Percentiles rank a stretch among this genome's conserved stretches.
phyloP scores from a whole-genome alignment of 305 asterid species.

The Fraxinus greggii region DNA sequence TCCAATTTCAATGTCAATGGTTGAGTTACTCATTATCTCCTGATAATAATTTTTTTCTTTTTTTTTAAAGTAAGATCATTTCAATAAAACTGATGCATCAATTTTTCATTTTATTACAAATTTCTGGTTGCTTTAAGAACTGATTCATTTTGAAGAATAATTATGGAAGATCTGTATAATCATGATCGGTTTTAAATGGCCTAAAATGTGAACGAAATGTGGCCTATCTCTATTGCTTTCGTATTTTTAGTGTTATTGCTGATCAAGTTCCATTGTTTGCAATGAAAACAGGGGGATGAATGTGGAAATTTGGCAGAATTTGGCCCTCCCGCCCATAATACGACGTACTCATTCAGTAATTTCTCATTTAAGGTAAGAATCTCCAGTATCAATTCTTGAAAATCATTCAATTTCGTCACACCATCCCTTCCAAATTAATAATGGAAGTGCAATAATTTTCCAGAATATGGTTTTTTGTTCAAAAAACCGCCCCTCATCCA shows the following conservation, averaged over 20 bases:
- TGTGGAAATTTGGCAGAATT: conserved; percentile 79
- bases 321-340: conserved; percentile 53
- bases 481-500: background rate
- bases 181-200: background rate
- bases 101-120: background rate
- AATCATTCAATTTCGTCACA: background rate
- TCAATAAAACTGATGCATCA: conserved; percentile 6
- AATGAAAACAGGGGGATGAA: conserved; percentile 70
- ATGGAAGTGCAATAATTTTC: background rate
- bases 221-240: conserved; percentile 6
- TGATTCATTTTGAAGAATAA: background rate
- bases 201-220: background rate
- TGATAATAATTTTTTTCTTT: background rate
- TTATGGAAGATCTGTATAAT: background rate
- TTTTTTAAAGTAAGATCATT: background rate
- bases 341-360: conserved; percentile 85
- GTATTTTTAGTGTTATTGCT: conserved; percentile 12
- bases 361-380: conserved; percentile 88
- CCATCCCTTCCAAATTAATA: background rate
- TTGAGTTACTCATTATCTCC: background rate
- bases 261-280: conserved; percentile 18
- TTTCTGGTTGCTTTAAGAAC: background rate
- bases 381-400: conserved; percentile 1
- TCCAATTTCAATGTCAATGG: conserved; percentile 10
- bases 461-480: background rate